Base-by-base conservation (phyloP, 108 stramenopile species). In the Chaetoceros tenuissimus region DNA sequence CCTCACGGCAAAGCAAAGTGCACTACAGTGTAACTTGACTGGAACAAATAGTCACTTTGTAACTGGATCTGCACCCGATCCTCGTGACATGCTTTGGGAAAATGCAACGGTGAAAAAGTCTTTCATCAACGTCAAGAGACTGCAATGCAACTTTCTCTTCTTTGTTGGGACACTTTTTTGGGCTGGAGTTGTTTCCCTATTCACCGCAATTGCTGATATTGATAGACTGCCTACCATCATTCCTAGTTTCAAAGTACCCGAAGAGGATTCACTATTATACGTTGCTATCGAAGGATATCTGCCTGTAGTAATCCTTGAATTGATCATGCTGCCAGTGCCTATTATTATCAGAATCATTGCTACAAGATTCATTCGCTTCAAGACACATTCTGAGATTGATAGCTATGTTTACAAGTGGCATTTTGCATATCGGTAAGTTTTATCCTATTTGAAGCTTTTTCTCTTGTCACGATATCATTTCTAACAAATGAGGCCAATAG, bases 1-100 rank as follows among this genome's bases (percentile, higher is more conserved):
- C 0, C 34, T 83, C 16, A 48, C 73, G 26, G 64, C 76, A n/a
- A 83, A 83, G 53, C 82, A 83, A 53, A 55, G 63, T 49, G 81
- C 77, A 59, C 66, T 71, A 17, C 69, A 71, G 34, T 55, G 81
- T 29, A 65, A 49, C 13, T 21, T 63, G 0, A 55, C 63, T 8
- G 72, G 59, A 2, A 44, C 30, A 2, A 51, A 27, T 8, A 28
- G n/a, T 0, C 40, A 30, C 28, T 17, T 60, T 70, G 73, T 71
- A 3, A 69, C 73, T 1, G 29, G 30, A 0, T 57, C 66, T 31
- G 81, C 78, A 18, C 81, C 81, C 13, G 81, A 79, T 56, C 72
- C 68, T 23, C 52, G 75, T 26, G 81, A 82, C 62, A 63, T 82
- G 30, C 23, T 71, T 17, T 82, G 81, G 81, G 47, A 48, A 19